These are phyloP conservation scores for Apiotrichum siamense DNA, from an alignment of 1,284 basidiomycete species.

Conservation along the genomic window DNA sequence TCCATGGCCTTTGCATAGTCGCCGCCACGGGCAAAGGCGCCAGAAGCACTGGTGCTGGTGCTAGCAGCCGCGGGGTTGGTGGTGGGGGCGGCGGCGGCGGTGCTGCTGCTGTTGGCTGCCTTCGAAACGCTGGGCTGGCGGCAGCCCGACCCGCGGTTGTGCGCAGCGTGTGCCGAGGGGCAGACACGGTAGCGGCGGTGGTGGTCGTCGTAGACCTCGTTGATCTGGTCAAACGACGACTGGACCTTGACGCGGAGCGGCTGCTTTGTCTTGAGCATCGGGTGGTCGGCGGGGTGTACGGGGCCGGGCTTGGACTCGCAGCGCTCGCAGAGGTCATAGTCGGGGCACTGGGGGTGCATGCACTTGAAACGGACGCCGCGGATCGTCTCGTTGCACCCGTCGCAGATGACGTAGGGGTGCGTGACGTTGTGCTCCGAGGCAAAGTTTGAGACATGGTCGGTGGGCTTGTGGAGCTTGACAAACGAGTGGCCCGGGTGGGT, in stretches of 20 bases:
- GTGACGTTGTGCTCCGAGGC: conserved; percentile 33
- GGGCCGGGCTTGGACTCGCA: conserved; percentile 76
- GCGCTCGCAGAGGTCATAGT: conserved; percentile 73
- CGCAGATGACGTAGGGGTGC: conserved; percentile 41
- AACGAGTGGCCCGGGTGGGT: conserved; percentile 75
- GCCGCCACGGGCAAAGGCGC: conserved; percentile 5
- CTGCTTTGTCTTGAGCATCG: conserved; percentile 68
- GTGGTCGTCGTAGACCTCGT: conserved; percentile 18
- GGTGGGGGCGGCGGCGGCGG: neutral
- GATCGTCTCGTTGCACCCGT: conserved; percentile 39
- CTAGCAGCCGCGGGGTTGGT: neutral
- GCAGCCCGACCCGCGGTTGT: neutral
- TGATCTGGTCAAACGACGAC: conserved; percentile 22
- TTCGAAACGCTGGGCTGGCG: neutral
- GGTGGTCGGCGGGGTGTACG: conserved; percentile 66
- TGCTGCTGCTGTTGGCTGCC: too few relatives aligned
- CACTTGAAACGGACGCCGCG: conserved; percentile 56
- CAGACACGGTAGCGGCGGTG: conserved; percentile 8
- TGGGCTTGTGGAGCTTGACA: conserved; percentile 57
- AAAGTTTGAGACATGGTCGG: conserved; percentile 47
- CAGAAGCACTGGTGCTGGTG: neutral
- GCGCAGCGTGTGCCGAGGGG: neutral
- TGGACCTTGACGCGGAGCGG: conserved; percentile 34
- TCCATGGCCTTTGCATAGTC: conserved; percentile 16
- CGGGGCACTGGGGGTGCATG: conserved; percentile 65